phyloP scores from a whole-genome alignment of 2,329 filamentous ascomycete species.

The Fusarium sororula region DNA sequence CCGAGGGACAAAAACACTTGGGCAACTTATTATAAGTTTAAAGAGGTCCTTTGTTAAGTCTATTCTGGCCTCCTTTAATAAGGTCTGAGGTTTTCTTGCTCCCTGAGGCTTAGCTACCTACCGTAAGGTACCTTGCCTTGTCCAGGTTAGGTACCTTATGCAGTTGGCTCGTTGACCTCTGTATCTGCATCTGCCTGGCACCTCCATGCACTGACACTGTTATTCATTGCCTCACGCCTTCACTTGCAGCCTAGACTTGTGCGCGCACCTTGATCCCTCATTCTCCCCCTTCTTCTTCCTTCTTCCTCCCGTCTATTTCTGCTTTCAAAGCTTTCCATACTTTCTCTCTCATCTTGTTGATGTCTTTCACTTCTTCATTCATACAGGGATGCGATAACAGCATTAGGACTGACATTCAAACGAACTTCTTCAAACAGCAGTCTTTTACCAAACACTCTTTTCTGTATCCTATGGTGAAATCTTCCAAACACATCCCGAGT shows the following conservation, averaged over 20 bases:
- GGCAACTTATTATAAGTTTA: not conserved
- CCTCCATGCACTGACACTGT: not conserved
- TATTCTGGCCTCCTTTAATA: not conserved
- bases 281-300: not conserved
- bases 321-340: not conserved
- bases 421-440: not conserved
- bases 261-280: not conserved
- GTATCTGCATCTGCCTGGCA: not conserved
- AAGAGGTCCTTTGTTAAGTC: not conserved
- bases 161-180: not conserved
- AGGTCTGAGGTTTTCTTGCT: not conserved
- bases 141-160: too few species aligned
- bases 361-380: not conserved
- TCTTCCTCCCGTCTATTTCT: not conserved
- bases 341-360: not conserved
- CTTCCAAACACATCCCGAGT: not conserved
- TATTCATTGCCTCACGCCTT: not conserved
- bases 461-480: not conserved
- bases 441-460: not conserved
- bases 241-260: not conserved
- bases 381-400: not conserved
- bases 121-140: not conserved
- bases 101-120: not conserved
- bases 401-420: not conserved
- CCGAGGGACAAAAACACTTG: not conserved